Base-by-base conservation (phyloP, 371 early-diverging fungal species). In the Circinella minor region DNA sequence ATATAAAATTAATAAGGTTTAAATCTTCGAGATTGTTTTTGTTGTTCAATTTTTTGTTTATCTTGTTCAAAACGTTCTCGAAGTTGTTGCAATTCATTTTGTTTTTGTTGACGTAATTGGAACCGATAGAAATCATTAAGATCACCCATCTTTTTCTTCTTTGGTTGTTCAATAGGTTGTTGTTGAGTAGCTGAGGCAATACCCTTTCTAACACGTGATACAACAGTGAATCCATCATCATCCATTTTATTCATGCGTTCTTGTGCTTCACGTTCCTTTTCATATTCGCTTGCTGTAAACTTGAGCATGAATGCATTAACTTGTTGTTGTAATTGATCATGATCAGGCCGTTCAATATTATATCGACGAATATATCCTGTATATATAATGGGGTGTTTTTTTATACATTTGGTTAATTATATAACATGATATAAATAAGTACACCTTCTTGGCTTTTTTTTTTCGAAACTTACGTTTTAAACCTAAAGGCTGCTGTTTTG, bases 141-240 rank as follows among this genome's bases (percentile, higher is more conserved):
- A 76, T 91, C 90, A 70, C 88, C 85, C 81, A 92, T 90, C 85
- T 17, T n/a, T n/a, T 95, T 95, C 65, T 79, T 77, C 55, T 77
- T 77, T 3, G 64, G 36, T 27, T 66, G 54, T 54, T 65, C 63
- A 17, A 71, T 71, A 1, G 92, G 92, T 82, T 47, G 85, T 83
- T 4, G 71, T 27, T 27, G 74, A 17, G 90, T 91, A 14, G 89
- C 92, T 8, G 85, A 82, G 4, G 79, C 76, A 36, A 86, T 88
- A 17, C 81, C 75, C 59, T 87, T 85, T 34, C 89, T 91, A 9
- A 87, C 82, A 55, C 92, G 86, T 1, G 92, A 89, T 17, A 98
- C 98, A 3, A 90, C 84, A 11, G 95, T 87, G 74, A 97, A 98
- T 10, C 98, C 98, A 79, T 98, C 98, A n/a, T 91, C 96, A 69